Base-by-base conservation (phyloP, 768 basidiomycete genomes). In the Amanita rubescens region DNA sequence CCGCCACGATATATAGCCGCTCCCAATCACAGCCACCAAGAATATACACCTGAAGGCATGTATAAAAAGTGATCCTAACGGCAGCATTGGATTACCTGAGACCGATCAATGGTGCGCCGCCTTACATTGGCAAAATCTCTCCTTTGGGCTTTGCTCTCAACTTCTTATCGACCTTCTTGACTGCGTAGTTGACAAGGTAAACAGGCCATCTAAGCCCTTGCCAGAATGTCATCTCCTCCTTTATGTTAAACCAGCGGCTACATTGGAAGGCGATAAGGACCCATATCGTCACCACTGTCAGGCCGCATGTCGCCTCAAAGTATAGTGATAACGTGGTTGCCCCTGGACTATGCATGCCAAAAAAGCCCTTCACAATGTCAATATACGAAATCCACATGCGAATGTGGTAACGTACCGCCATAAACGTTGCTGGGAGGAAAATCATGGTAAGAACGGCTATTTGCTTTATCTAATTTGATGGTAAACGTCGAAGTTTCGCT, bases 361-460 rank as follows among this genome's bases (percentile, higher is more conserved):
- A n/a, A n/a, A n/a, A n/a, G n/a, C n/a, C n/a, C 81, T 54, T 47
- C 22, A 47, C 37, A 20, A 30, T 24, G 39, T 27, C 11, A 27
- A 17, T 39, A 38, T 25, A 14, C 19, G 12, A 27, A 19, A 27
- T n/a, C 15, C 25, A 24, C 8, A 34, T 1, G 27, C 14, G 19
- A 24, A 19, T n/a, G 19, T 32, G 8, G 3, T 14, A 17, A 55
- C 74, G 44, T 62, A 77, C 77, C 51, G 80, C 74, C 20, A 71
- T 65, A 50, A 84, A 79, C 12, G 76, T 76, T 0, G 79, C 77
- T 3, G 82, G 82, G 3, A 84, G 67, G 64, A 82, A 84, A 22
- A 80, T 59, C 80, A 84, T 82, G 1, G 78, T 77, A 11, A 84
- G 67, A 58, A 82, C 84, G 0, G 81, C 77, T 43, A 84, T 76